Evolutionary conservation across 179 eudicot species (phyloP), one percentile per base, ranked within the genome.

Genomic region (Beta lomatogona): DNA sequence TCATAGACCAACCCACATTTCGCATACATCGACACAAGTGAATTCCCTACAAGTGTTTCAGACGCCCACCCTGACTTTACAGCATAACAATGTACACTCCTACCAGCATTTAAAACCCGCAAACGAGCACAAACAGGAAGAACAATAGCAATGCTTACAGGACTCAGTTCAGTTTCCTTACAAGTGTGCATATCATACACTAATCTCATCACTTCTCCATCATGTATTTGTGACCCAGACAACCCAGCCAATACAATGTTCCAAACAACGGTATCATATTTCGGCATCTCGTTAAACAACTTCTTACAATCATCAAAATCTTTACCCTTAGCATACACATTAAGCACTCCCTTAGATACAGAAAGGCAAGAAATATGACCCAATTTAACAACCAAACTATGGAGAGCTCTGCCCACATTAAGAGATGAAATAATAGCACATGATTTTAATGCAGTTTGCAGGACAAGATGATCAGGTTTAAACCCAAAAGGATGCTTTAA

Each of bases 1-100:
- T 83, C 86, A 53, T 59, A 36, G 44, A 85, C 85, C 73, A 15
- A 59, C 48, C 95, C 91, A 76, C 82, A 85, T 87, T 93, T 93
- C 22, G 93, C 92, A 87, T 93, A 93, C 91, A 93, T 83, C 65
- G 97, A 93, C 48, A 92, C 77, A 60, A 91, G 82, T 57, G 97
- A 86, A 88, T 91, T 93, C 57, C 95, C 95, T 8, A 90, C 93
- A 60, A 93, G 83, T 18, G 97, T 93, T 70, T 83, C 79, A 1
- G 90, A 89, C 52, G 77, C 89, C 59, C 89, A 82, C 50, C 95
- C 95, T 71, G 78, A 73, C 79, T 92, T 91, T 19, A 90, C 63
- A 4, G 86, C 89, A 80, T 87, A 90, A 28, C 86, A 86, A 85
- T 93, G 95, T n/a, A 92, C 69, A 80, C 90, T 85, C 84, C 76